These are phyloP conservation scores for Puccinia horiana DNA, from an alignment of 1,284 basidiomycete genomes.

Conservation along the genomic window DNA sequence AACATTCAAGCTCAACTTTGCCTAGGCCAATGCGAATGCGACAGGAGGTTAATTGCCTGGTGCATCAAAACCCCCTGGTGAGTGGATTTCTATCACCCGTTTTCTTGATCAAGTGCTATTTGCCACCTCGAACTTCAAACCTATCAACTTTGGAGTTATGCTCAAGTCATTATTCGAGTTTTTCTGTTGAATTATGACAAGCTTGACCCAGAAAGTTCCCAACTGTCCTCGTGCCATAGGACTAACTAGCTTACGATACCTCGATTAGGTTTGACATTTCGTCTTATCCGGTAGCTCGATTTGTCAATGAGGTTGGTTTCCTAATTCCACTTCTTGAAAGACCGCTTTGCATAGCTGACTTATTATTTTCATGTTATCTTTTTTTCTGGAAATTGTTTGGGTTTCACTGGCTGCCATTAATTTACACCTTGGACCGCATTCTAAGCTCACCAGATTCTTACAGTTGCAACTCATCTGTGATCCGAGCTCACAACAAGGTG, in stretches of 20 bases:
- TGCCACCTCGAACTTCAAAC: background rate
- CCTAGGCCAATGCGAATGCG: too few species aligned
- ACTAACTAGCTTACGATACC: background rate
- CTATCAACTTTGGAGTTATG: background rate
- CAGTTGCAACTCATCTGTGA: conserved; percentile 67
- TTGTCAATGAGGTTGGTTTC: conserved; percentile 11
- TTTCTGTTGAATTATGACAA: background rate
- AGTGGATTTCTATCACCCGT: too few species aligned
- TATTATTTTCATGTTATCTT: background rate
- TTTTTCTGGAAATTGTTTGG: conserved; percentile 61
- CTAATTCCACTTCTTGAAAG: background rate
- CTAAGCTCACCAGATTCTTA: conserved; percentile 63
- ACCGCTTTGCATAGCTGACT: background rate
- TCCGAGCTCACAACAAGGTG: conserved; percentile 67
- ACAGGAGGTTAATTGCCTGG: too few species aligned
- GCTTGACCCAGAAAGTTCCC: background rate
- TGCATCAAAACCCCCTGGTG: too few species aligned
- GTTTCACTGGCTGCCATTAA: conserved; percentile 70
- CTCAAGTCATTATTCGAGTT: background rate
- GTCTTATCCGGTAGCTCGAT: background rate
- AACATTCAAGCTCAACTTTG: too few species aligned
- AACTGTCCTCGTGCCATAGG: background rate
- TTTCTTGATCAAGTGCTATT: background rate
- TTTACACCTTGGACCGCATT: conserved; percentile 68
- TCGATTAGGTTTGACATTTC: background rate